Conservation (phyloP, 1,284 basidiomycete species). For the Leccinum pachyderme region DNA sequence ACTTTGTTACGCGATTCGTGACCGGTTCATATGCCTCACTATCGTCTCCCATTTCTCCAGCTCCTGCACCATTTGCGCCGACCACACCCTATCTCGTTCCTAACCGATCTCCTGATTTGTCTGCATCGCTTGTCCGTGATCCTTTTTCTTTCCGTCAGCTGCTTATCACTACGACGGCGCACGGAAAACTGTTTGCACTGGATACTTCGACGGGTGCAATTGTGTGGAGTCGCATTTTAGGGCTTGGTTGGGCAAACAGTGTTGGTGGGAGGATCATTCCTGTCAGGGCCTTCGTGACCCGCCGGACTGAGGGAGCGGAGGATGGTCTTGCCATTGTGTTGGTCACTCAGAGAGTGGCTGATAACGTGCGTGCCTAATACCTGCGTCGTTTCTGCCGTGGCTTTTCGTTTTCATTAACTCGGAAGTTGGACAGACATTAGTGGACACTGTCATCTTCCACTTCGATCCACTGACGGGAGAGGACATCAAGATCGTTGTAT, state of each 20-base stretch:
- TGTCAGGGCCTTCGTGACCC: conserved; percentile 44
- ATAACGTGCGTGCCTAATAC: conserved; percentile 49
- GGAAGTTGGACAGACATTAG: conserved; percentile 34
- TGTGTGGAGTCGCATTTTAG: conserved; percentile 74
- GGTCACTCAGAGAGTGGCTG: conserved; percentile 56
- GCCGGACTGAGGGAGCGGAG: conserved; percentile 8
- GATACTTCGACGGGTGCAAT: conserved; percentile 77
- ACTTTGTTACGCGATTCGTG: conserved; percentile 71
- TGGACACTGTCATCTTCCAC: conserved; percentile 75
- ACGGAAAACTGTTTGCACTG: conserved; percentile 81
- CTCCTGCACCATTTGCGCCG: conserved; percentile 11
- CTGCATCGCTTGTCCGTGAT: conserved; percentile 57
- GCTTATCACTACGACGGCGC: conserved; percentile 68
- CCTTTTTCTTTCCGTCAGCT: conserved; percentile 88
- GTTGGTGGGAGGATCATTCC: conserved; percentile 55
- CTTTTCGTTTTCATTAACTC: conserved; percentile 12
- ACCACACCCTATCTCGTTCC: conserved; percentile 37
- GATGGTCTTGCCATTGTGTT: conserved; percentile 50
- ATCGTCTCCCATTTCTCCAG: conserved; percentile 34
- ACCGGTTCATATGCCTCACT: conserved; percentile 60
- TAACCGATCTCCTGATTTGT: conserved; percentile 29
- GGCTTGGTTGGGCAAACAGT: conserved; percentile 59
- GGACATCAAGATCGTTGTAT: conserved; percentile 38
- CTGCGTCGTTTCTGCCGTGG: not conserved
- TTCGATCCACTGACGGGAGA: conserved; percentile 77